phyloP scores from a whole-genome alignment of 1,284 basidiomycete species.

The Kwoniella shivajii region DNA sequence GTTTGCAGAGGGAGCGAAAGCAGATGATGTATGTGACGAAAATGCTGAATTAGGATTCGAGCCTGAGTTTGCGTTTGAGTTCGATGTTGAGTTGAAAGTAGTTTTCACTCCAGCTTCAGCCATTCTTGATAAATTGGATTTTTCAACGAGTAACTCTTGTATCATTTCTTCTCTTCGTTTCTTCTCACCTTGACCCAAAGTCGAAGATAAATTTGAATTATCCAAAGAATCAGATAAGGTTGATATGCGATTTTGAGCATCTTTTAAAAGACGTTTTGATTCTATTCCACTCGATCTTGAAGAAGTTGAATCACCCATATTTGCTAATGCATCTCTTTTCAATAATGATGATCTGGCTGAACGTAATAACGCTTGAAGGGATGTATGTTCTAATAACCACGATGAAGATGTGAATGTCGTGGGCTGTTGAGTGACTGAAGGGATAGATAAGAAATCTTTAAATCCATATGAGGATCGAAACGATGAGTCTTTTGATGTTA shows the following conservation, averaged over 20 bases:
- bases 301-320: constrained; percentile 69
- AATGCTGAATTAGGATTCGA: not conserved
- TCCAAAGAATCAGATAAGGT: constrained; percentile 69
- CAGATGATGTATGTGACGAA: not conserved
- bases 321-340: constrained; percentile 78
- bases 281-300: constrained; percentile 79
- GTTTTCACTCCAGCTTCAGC: constrained; percentile 50
- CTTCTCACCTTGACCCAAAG: constrained; percentile 77
- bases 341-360: constrained; percentile 80
- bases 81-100: not conserved
- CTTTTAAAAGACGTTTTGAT: constrained; percentile 79
- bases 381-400: constrained; percentile 82
- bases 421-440: constrained; percentile 54
- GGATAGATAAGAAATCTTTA: constrained; percentile 81
- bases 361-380: constrained; percentile 72
- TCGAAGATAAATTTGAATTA: constrained; percentile 55
- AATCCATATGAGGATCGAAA: constrained; percentile 84
- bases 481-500: constrained; percentile 73
- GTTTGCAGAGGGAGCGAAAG: constrained; percentile 2
- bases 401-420: constrained; percentile 64
- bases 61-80: not conserved
- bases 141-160: constrained; percentile 70
- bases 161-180: constrained; percentile 80
- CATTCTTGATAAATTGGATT: constrained; percentile 59
- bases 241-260: constrained; percentile 67